Conservation (phyloP, 1,284 basidiomycete genomes). For the Ganoderma meredithae region DNA sequence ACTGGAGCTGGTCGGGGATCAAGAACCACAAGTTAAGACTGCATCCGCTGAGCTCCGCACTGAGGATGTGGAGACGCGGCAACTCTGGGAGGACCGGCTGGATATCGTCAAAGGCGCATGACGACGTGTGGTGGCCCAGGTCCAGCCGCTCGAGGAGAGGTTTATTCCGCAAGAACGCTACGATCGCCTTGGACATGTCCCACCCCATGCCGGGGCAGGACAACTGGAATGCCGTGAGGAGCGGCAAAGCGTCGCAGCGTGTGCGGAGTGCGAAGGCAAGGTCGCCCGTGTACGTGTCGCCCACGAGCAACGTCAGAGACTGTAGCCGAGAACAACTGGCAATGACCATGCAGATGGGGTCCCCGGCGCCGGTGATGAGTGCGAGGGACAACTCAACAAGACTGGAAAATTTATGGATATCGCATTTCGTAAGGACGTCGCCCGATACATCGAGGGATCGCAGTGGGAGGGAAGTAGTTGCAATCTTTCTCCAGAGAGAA, state of each 20-base stretch:
- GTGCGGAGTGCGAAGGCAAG: background rate
- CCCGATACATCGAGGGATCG: background rate
- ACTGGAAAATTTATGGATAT: background rate
- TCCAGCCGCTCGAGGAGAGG: background rate
- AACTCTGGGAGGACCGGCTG: background rate
- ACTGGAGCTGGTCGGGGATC: background rate
- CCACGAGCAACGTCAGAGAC: background rate
- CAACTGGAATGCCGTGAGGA: background rate
- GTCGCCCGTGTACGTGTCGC: background rate
- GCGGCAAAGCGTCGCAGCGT: background rate
- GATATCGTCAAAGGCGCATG: background rate
- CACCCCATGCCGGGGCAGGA: background rate
- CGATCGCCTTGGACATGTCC: background rate
- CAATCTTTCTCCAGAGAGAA: background rate
- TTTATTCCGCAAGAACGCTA: background rate
- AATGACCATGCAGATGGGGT: background rate
- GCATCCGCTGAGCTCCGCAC: background rate
- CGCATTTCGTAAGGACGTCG: background rate
- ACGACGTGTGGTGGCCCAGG: background rate
- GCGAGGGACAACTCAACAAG: background rate
- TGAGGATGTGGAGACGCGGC: background rate
- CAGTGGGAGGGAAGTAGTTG: background rate
- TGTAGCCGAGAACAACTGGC: background rate
- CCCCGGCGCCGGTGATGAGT: background rate
- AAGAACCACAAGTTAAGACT: background rate